These are phyloP conservation scores for Lentinula novae-zelandiae DNA, from an alignment of 1,284 basidiomycete species.

Conservation along the genomic window DNA sequence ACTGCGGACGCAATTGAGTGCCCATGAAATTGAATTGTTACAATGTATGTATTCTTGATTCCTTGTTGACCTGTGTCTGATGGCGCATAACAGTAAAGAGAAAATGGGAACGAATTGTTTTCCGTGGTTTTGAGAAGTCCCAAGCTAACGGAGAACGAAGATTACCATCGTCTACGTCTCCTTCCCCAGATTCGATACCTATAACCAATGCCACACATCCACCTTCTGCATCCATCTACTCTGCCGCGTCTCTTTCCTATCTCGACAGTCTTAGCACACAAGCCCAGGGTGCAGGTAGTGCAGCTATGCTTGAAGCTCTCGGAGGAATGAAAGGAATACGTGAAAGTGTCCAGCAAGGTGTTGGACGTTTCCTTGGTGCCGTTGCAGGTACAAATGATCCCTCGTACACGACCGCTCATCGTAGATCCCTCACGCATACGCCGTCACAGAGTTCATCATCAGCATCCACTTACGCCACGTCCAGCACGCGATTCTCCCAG, in stretches of 20 bases:
- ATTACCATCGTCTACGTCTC: not conserved
- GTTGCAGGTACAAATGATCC: constrained; percentile 7
- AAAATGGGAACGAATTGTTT: constrained; percentile 77
- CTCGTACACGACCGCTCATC: not conserved
- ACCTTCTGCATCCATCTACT: constrained; percentile 7
- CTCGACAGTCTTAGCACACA: constrained; percentile 12
- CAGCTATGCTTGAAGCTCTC: constrained; percentile 9
- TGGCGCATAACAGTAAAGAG: constrained; percentile 51
- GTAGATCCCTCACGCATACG: not conserved
- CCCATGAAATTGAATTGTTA: constrained; percentile 66
- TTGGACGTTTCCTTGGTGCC: constrained; percentile 7
- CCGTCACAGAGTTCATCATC: constrained; percentile 9
- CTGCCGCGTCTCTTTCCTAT: constrained; percentile 14
- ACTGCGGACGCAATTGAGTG: constrained; percentile 63
- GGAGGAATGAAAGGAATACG: constrained; percentile 11
- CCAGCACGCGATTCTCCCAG: constrained; percentile 4
- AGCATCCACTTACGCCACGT: not conserved
- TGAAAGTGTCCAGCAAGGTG: constrained; percentile 12
- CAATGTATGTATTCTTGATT: constrained; percentile 39
- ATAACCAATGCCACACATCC: not conserved
- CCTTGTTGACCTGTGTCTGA: not conserved
- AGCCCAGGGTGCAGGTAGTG: constrained; percentile 5
- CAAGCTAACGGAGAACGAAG: not conserved
- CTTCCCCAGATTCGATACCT: not conserved
- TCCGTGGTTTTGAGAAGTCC: constrained; percentile 45